Percentiles rank a stretch among this genome's conserved stretches.
Conservation (phyloP, 352 stramenopile genomes). For the Pythium aquatile region DNA sequence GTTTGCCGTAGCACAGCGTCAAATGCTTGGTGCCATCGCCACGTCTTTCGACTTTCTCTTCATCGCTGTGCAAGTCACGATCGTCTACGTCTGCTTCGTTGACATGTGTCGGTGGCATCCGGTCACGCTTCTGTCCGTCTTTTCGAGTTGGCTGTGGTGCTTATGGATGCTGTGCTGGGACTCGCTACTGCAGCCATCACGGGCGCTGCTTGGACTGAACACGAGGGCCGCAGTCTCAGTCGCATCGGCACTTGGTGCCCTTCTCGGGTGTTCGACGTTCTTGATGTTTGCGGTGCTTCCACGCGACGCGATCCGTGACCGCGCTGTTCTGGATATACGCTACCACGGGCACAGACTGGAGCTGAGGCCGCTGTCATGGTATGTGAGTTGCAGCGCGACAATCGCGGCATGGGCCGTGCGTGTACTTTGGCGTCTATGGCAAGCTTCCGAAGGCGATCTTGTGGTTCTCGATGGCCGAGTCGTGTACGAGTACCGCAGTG, state of each 20-base stretch:
- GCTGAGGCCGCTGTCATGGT: background rate
- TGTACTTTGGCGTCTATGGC: constrained; percentile 2
- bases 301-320: background rate
- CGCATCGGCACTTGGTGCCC: background rate
- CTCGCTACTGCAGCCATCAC: background rate
- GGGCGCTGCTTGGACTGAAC: background rate
- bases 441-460: background rate
- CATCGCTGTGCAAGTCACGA: constrained; percentile 28
- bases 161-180: constrained; percentile 8
- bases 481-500: background rate
- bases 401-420: background rate
- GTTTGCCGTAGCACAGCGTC: constrained; percentile 19
- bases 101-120: constrained; percentile 8
- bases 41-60: constrained; percentile 47
- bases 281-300: background rate
- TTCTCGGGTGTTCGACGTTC: background rate
- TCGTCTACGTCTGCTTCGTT: constrained; percentile 32
- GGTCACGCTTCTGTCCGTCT: background rate
- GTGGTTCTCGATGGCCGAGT: background rate
- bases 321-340: background rate
- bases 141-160: constrained; percentile 1
- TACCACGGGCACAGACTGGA: background rate
- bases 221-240: background rate
- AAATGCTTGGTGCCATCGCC: constrained; percentile 30
- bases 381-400: background rate